Evolutionary conservation across 371 early-diverging fungal species (phyloP), one percentile per base, ranked within the genome.

Genomic region (Lichtheimia ornata): DNA sequence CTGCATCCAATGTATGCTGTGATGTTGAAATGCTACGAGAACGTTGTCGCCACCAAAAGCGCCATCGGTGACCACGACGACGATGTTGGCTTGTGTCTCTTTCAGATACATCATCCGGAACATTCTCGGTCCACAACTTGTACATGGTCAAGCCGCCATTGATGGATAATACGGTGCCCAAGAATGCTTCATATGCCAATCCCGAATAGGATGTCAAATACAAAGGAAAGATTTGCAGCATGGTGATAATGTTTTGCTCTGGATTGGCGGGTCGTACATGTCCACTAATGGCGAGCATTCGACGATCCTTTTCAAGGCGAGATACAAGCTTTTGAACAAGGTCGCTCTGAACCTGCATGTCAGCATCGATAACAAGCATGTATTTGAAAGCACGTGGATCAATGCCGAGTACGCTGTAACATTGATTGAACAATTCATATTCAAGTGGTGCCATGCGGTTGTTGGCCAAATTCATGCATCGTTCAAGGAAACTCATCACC

Each of bases 381-480:
- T 78, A 81, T 50, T 78, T 76, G 66, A 81, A 78, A n/a, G 53
- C 42, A 12, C 82, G 61, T 1, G 79, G 79, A 61, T 81, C 77
- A 22, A 81, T 70, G 1, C 82, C 79, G 28, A 78, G 58, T 11
- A 78, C 67, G 52, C 73, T 74, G 58, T 74, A 76, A 25, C 74
- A 77, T 35, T 74, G 82, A 28, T 74, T 77, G 51, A 78, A 76
- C 0, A 81, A 50, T 41, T 81, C 79, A 44, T 73, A 47, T 13
- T 81, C 82, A 14, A 81, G 57, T 3, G 82, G 77, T 0, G 76
- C 70, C 56, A 81, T 78, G 2, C 62, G 55, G 24, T 76, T 71
- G 43, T 67, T 62, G 13, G 72, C 67, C 5, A 81, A 44, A 53
- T 81, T 69, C 72, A 76, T 71, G 41, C 82, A 81, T 2, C 82